Percentiles rank a stretch among this genome's conserved stretches.
These are phyloP conservation scores for Lavandula angustifolia DNA, from an alignment of 257 asterid species.

Conservation along the genomic window DNA sequence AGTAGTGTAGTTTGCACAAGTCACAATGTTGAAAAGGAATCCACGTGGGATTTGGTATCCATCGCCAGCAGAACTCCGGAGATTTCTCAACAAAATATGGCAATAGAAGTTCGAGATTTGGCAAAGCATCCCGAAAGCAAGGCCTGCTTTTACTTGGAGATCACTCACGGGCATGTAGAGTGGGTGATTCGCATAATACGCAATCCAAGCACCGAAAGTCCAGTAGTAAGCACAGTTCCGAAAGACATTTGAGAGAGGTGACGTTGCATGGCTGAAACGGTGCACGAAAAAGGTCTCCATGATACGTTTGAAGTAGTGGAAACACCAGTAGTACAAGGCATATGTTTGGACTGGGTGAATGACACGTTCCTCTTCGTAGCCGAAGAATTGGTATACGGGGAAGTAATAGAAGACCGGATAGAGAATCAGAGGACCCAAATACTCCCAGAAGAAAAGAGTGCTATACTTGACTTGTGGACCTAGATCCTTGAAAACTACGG, in stretches of 20 bases:
- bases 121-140: conserved; percentile 77
- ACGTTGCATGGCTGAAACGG: conserved; percentile 96
- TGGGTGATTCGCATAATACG: conserved; percentile 89
- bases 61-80: conserved; percentile 61
- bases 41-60: conserved; percentile 97
- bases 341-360: conserved; percentile 85
- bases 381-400: conserved; percentile 65
- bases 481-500: conserved; percentile 85
- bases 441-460: conserved; percentile 92
- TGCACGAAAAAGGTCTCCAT: conserved; percentile 95
- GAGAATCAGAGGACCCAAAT: conserved; percentile 85
- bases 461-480: conserved; percentile 90
- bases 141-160: conserved; percentile 86
- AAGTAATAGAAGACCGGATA: conserved; percentile 79
- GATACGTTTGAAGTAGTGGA: conserved; percentile 91
- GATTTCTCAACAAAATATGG: conserved; percentile 88
- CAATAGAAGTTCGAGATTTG: conserved; percentile 88
- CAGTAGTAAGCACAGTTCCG: conserved; percentile 96
- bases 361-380: conserved; percentile 67
- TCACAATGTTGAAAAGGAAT: conserved; percentile 84
- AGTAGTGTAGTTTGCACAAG: conserved; percentile 95
- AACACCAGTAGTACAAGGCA: conserved; percentile 89
- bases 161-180: conserved; percentile 85
- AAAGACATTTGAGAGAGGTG: conserved; percentile 85
- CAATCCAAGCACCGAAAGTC: conserved; percentile 88